Percentiles rank a stretch among this genome's conserved stretches.
Conservation (phyloP, 1,139 yeast species). For the Suhomyces guaymorum region DNA sequence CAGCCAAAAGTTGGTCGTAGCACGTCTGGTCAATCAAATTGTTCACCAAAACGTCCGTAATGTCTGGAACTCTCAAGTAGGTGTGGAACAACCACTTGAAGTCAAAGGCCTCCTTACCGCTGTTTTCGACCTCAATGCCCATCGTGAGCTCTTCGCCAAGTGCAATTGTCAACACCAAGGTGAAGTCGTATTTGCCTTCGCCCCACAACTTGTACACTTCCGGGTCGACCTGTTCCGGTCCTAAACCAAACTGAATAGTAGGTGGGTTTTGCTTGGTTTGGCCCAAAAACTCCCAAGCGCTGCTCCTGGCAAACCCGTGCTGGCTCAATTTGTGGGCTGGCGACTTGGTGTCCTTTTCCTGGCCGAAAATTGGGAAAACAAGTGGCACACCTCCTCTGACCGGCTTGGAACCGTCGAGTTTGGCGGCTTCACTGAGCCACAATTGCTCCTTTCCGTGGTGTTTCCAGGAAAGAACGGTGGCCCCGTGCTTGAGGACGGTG, state of each 20-base stretch:
- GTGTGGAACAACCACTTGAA: constrained; percentile 97
- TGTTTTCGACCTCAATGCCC: constrained; percentile 71
- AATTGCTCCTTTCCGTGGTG: constrained; percentile 65
- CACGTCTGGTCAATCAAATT: constrained; percentile 73
- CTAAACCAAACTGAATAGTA: constrained; percentile 84
- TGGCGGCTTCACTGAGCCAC: constrained; percentile 68
- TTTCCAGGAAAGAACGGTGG: constrained; percentile 84
- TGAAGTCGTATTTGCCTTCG: constrained; percentile 62
- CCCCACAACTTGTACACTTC: constrained; percentile 61
- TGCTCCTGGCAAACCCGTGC: constrained; percentile 93
- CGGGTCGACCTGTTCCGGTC: constrained; percentile 74
- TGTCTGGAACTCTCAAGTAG: constrained; percentile 74
- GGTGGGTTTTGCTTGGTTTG: constrained; percentile 58
- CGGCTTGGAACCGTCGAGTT: constrained; percentile 85
- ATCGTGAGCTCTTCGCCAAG: constrained; percentile 63
- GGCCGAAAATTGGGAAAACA: constrained; percentile 95
- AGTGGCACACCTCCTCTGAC: constrained; percentile 97
- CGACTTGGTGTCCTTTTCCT: constrained; percentile 42
- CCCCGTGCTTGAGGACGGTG: constrained; percentile 79
- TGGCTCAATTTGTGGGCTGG: constrained; percentile 67
- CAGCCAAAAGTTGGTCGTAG: constrained; percentile 70
- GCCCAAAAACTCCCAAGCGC: constrained; percentile 91
- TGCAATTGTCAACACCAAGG: constrained; percentile 68
- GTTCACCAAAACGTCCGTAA: constrained; percentile 72
- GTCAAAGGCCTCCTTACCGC: constrained; percentile 63